Percentiles rank a stretch among this genome's conserved stretches.
Evolutionary conservation across 805 yeast species (phyloP).

Genomic region (Helenozyma baotianmanensis): DNA sequence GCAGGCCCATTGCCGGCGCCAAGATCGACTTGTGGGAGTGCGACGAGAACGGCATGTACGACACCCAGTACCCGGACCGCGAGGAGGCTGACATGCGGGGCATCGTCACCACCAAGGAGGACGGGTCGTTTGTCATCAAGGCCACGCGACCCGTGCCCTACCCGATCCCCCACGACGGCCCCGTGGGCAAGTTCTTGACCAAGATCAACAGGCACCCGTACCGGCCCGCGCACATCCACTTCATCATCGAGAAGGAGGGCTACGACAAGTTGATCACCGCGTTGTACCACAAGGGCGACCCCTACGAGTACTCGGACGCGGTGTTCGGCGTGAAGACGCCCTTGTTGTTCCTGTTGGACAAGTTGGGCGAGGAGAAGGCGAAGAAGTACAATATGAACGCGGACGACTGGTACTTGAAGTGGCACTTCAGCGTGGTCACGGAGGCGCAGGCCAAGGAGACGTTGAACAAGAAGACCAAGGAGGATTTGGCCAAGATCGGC

Average conservation of each 20-base stretch:
- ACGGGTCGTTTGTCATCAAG: constrained; percentile 9
- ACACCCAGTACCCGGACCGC: constrained; percentile 18
- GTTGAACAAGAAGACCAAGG: constrained; percentile 6
- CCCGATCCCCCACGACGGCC: constrained; percentile 7
- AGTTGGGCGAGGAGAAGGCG: constrained; percentile 15
- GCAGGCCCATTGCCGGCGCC: constrained; percentile 16
- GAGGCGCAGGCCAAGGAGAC: constrained; percentile 9
- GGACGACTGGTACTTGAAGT: constrained; percentile 17
- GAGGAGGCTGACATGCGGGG: constrained; percentile 20
- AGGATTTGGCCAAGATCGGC: constrained; percentile 9
- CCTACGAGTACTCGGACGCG: constrained; percentile 18
- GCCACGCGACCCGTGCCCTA: constrained; percentile 6
- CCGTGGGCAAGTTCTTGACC: constrained; percentile 4
- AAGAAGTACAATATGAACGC: constrained; percentile 13
- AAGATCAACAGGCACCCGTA: constrained; percentile 5
- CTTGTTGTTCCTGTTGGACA: constrained; percentile 11
- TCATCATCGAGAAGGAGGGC: constrained; percentile 17
- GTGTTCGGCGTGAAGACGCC: constrained; percentile 19
- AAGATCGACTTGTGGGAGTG: constrained; percentile 20
- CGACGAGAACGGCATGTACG: constrained; percentile 19
- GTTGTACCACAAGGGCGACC: constrained; percentile 16
- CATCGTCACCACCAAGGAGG: constrained; percentile 10
- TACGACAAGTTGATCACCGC: constrained; percentile 19
- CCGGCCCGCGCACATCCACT: constrained; percentile 17
- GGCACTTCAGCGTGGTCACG: constrained; percentile 17